Evolutionary conservation across 140 eudicot species (phyloP).

Genomic region (Erigeron philadelphicus): DNA sequence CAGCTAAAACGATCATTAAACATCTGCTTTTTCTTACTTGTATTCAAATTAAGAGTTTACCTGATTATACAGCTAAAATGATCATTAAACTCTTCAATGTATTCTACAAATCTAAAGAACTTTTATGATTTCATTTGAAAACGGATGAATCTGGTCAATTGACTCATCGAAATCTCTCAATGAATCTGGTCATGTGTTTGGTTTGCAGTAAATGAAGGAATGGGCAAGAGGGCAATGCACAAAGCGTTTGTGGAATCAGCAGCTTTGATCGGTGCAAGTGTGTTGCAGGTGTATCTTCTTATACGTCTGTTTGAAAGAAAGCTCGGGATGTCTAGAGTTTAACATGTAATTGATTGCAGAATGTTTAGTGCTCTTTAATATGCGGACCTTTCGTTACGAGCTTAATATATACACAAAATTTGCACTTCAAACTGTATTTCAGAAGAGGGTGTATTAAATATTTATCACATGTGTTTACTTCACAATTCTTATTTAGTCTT

Average conservation of each 20-base stretch:
- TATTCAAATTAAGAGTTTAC: background rate
- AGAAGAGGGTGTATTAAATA: constrained; percentile 12
- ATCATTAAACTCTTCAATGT: no score
- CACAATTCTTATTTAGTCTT: background rate
- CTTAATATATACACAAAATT: constrained; percentile 16
- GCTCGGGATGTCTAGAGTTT: constrained; percentile 64
- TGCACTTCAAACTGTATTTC: constrained; percentile 18
- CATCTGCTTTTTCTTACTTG: background rate
- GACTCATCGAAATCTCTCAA: background rate
- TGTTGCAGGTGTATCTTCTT: constrained; percentile 75
- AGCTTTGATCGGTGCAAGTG: constrained; percentile 61
- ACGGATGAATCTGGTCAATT: background rate
- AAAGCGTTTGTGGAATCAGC: constrained; percentile 78
- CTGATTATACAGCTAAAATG: no score
- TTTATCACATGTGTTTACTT: background rate
- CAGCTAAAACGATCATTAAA: background rate
- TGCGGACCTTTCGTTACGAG: constrained; percentile 17
- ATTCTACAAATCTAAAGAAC: background rate
- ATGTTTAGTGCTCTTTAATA: constrained; percentile 9
- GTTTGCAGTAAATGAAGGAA: constrained; percentile 73
- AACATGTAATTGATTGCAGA: constrained; percentile 16
- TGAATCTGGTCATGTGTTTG: background rate
- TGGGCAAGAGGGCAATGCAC: constrained; percentile 78
- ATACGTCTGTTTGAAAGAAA: constrained; percentile 69
- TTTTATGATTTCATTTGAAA: background rate